Conservation (phyloP, 306 rosid species). For the Prunus mongolica region DNA sequence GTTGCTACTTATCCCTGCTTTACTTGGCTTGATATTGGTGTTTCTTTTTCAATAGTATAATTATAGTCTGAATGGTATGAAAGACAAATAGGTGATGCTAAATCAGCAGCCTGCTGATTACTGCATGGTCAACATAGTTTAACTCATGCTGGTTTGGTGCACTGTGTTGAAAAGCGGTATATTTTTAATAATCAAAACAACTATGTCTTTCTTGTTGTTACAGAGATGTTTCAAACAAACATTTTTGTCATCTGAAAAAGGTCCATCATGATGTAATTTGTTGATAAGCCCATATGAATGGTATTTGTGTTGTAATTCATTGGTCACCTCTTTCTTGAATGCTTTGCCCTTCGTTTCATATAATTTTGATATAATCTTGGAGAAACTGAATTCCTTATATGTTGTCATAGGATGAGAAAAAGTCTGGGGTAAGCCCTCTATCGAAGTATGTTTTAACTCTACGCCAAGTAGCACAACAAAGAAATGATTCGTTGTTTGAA, state of each 20-base stretch:
- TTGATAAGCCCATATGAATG: not conserved
- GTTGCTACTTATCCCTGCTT: constrained; percentile 1
- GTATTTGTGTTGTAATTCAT: not conserved
- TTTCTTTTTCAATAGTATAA: too few relatives aligned
- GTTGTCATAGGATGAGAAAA: constrained; percentile 62
- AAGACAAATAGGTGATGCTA: too few relatives aligned
- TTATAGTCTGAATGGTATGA: too few relatives aligned
- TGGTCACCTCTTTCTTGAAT: not conserved
- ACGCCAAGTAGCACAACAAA: constrained; percentile 65
- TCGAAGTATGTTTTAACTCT: constrained; percentile 48
- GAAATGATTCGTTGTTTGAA: constrained; percentile 52
- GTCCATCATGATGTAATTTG: not conserved
- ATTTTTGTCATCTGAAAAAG: not conserved
- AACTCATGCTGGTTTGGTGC: too few relatives aligned
- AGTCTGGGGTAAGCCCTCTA: constrained; percentile 55
- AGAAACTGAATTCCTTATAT: not conserved
- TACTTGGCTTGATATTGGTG: not conserved
- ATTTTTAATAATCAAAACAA: too few relatives aligned
- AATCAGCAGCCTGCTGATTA: too few relatives aligned
- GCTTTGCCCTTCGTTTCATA: not conserved
- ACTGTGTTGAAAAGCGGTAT: too few relatives aligned
- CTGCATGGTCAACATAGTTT: too few relatives aligned
- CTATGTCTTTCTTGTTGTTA: too few relatives aligned
- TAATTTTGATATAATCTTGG: not conserved
- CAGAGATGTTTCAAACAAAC: not conserved